These are phyloP conservation scores for Saitozyma sp. DNA, from an alignment of 768 basidiomycete species.

Conservation along the genomic window DNA sequence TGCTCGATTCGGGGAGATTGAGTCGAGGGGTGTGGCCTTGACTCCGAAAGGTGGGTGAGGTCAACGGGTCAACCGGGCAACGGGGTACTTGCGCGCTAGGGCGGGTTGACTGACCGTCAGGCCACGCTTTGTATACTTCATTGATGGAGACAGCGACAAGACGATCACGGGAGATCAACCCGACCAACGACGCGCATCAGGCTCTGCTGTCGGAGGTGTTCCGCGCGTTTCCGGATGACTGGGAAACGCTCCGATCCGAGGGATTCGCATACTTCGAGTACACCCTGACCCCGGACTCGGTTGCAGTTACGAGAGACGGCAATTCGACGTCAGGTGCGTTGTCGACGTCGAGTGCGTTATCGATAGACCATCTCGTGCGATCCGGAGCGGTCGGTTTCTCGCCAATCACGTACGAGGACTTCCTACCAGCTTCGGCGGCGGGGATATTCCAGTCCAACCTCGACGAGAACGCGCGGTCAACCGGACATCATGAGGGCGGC, in stretches of 20 bases:
- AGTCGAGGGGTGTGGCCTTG: slow-evolving; percentile 42
- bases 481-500: background rate
- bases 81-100: no score
- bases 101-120: slow-evolving; percentile 4
- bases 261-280: slow-evolving; percentile 43
- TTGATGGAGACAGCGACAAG: no score
- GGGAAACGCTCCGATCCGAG: slow-evolving; percentile 29
- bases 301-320: background rate
- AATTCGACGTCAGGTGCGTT: background rate
- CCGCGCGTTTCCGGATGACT: slow-evolving; percentile 34
- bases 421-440: slow-evolving; percentile 49
- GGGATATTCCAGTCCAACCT: slow-evolving; percentile 49
- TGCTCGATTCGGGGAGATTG: slow-evolving; percentile 49
- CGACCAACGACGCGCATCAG: slow-evolving; percentile 32
- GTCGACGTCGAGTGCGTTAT: slow-evolving; percentile 2
- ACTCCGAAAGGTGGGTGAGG: slow-evolving; percentile 32
- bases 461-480: slow-evolving; percentile 17
- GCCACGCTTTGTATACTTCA: background rate
- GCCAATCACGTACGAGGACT: slow-evolving; percentile 48
- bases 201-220: slow-evolving; percentile 25
- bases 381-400: slow-evolving; percentile 24
- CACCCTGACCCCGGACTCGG: slow-evolving; percentile 2
- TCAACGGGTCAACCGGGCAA: no score
- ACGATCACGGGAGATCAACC: background rate
- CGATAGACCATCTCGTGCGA: slow-evolving; percentile 29